Percentiles rank a stretch among this genome's conserved stretches.
Evolutionary conservation across 2,329 filamentous ascomycete species (phyloP).

Genomic region (Fusarium bulbicola): DNA sequence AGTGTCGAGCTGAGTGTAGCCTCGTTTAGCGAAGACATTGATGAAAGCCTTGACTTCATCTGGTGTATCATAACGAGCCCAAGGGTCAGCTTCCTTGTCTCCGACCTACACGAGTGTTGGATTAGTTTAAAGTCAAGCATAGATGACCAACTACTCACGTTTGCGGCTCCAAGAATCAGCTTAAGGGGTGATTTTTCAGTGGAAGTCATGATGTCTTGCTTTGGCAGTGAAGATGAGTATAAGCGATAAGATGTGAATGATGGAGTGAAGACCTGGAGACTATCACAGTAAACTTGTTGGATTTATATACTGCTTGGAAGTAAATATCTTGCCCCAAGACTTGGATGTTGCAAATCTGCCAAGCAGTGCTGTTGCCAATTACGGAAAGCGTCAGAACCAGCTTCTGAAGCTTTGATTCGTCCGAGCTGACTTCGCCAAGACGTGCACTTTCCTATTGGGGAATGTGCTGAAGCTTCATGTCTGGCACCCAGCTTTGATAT

Average conservation of each 20-base stretch:
- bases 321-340: neutral
- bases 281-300: neutral
- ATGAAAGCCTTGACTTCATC: conserved; percentile 41
- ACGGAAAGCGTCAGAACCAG: neutral
- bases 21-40: conserved; percentile 33
- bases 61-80: conserved; percentile 37
- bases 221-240: neutral
- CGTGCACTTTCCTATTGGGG: neutral
- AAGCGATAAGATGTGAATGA: no score
- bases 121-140: neutral
- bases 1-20: conserved; percentile 46
- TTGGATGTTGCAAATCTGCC: neutral
- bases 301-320: neutral
- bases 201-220: neutral
- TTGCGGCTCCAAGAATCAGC: conserved; percentile 26
- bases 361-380: conserved; percentile 4
- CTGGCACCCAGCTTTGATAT: no score
- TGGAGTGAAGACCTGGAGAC: no score
- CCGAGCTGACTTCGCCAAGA: neutral
- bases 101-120: conserved; percentile 19
- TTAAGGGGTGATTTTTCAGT: conserved; percentile 15
- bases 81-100: conserved; percentile 30
- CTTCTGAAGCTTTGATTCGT: neutral
- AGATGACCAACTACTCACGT: neutral
- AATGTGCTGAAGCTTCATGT: neutral